These are phyloP conservation scores for Gillenia trifoliata DNA, from an alignment of 306 rosid genomes.

Conservation along the genomic window DNA sequence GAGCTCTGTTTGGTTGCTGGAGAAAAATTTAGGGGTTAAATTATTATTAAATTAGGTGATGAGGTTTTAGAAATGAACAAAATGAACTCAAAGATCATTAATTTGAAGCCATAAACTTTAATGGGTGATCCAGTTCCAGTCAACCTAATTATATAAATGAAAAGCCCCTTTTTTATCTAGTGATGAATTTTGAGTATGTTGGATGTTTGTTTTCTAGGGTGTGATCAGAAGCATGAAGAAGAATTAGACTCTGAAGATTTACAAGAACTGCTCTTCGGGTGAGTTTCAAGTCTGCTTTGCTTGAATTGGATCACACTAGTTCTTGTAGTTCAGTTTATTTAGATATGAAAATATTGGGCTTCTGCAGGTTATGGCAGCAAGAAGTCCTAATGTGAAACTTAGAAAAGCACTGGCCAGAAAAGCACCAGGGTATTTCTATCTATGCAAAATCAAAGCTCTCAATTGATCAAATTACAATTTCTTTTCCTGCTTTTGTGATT, in stretches of 20 bases:
- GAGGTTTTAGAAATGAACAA: background rate
- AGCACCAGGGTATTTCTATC: constrained; percentile 58
- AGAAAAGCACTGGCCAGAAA: constrained; percentile 43
- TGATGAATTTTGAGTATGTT: background rate
- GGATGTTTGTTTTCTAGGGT: constrained; percentile 45
- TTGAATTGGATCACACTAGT: constrained; percentile 4
- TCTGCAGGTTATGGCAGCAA: constrained; percentile 88
- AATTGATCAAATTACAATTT: background rate
- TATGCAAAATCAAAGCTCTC: background rate
- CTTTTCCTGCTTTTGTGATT: background rate
- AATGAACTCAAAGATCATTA: background rate
- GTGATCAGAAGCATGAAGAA: constrained; percentile 80
- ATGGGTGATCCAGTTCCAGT: background rate
- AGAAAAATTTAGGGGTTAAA: background rate
- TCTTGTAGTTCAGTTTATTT: constrained; percentile 1
- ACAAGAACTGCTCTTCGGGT: constrained; percentile 86
- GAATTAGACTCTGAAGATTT: constrained; percentile 69
- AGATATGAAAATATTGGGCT: constrained; percentile 7
- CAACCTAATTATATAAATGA: no score
- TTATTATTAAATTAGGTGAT: background rate
- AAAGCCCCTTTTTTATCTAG: background rate
- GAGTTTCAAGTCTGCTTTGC: constrained; percentile 18
- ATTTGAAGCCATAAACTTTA: background rate
- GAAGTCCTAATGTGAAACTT: constrained; percentile 82
- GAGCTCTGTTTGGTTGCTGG: background rate